Percentiles rank a stretch among this genome's conserved stretches.
phyloP scores from a whole-genome alignment of 805 yeast genomes.

The Candida sakaeoensis region DNA sequence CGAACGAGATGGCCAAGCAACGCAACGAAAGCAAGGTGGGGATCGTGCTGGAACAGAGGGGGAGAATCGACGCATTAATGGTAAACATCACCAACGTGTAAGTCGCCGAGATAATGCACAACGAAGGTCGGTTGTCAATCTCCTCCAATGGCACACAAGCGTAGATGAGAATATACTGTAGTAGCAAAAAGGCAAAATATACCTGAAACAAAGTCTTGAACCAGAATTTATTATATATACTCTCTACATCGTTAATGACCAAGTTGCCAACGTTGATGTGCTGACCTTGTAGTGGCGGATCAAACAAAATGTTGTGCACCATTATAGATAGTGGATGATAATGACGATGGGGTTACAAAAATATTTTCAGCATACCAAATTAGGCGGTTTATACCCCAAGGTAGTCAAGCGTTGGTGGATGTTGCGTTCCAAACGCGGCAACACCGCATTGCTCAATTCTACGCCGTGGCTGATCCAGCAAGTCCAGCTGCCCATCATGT shows the following conservation, averaged over 20 bases:
- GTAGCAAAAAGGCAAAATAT: constrained; percentile 21
- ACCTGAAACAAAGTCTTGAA: constrained; percentile 13
- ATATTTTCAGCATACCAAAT: constrained; percentile 2
- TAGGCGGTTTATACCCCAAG: constrained; percentile 16
- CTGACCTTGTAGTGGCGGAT: constrained; percentile 13
- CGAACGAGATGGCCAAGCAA: constrained; percentile 16
- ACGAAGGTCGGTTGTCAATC: constrained; percentile 28
- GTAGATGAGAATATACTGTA: constrained; percentile 28
- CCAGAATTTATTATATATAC: constrained; percentile 14
- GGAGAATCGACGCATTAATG: constrained; percentile 18
- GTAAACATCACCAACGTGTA: constrained; percentile 22
- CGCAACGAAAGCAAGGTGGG: constrained; percentile 17
- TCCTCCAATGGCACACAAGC: constrained; percentile 32
- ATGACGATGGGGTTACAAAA: neutral
- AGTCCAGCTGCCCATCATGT: constrained; percentile 83
- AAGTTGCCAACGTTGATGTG: constrained; percentile 12
- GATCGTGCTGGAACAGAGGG: constrained; percentile 17
- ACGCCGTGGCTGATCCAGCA: constrained; percentile 86
- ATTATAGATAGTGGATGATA: too few species aligned
- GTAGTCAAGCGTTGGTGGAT: constrained; percentile 20
- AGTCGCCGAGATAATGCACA: constrained; percentile 18
- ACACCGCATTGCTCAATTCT: constrained; percentile 43
- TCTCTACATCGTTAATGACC: constrained; percentile 11
- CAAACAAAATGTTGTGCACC: constrained; percentile 17
- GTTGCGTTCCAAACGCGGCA: constrained; percentile 52